phyloP scores from a whole-genome alignment of 2,329 filamentous ascomycete genomes.

The Stromatinia cepivora region DNA sequence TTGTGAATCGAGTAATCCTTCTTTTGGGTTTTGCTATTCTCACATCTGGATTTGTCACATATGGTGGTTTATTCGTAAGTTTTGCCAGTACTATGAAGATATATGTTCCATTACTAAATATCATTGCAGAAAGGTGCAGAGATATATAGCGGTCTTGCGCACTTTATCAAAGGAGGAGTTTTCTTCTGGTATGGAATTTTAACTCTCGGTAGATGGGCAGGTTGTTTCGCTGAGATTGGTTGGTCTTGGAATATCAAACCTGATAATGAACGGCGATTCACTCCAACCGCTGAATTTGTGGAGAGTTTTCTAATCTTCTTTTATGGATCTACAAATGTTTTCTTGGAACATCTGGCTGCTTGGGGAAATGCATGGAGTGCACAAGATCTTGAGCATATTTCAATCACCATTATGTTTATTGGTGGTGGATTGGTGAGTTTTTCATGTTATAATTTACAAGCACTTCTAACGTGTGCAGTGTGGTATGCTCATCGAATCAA shows the following conservation, averaged over 20 bases:
- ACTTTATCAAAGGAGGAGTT: constrained; percentile 91
- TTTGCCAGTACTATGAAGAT: background rate
- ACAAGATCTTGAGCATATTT: constrained; percentile 85
- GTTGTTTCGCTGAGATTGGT: constrained; percentile 84
- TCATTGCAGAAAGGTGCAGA: constrained; percentile 58
- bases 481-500: constrained; percentile 84
- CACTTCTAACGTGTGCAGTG: constrained; percentile 48
- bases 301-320: constrained; percentile 89
- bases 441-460: constrained; percentile 21
- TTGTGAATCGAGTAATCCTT: constrained; percentile 75
- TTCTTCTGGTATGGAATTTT: constrained; percentile 93
- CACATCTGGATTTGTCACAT: constrained; percentile 71
- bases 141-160: constrained; percentile 80
- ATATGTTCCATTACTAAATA: constrained; percentile 24
- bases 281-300: constrained; percentile 81
- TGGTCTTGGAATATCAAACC: constrained; percentile 96
- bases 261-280: constrained; percentile 44
- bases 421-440: constrained; percentile 78
- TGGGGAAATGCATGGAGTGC: constrained; percentile 72
- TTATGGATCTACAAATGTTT: constrained; percentile 88
- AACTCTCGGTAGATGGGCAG: constrained; percentile 85
- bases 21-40: constrained; percentile 75
- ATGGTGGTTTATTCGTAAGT: constrained; percentile 82
- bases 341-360: constrained; percentile 81
- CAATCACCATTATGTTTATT: constrained; percentile 91